Evolutionary conservation across 108 stramenopile genomes (phyloP), one percentile per base, ranked within the genome.

Genomic region (Pelagomonas calceolata): DNA sequence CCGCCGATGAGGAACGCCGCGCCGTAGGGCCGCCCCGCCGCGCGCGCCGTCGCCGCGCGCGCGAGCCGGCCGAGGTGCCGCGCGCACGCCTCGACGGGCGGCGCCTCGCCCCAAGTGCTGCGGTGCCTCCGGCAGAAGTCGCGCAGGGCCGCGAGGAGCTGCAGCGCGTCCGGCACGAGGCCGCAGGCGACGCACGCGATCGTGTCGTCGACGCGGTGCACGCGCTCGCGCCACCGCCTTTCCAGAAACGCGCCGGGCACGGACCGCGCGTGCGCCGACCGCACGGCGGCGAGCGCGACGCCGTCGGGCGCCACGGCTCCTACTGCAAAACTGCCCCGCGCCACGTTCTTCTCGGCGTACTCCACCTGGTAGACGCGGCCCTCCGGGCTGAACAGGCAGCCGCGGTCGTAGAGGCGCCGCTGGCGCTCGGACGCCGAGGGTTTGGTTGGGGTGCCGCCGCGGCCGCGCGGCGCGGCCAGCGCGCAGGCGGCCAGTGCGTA

Each of bases 381-480:
- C 63, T 86, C 85, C 12, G 86, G 86, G 26, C 81, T 82, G 65
- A 86, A 86, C 74, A 82, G 82, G 31, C 85, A 84, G 15, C 86
- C 86, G 21, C 86, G 82, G 71, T 86, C 86, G 65, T 86, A 86
- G 21, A 60, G 29, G 21, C 51, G 51, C 51, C 51, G 51, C 51
- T 16, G 26, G 21, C 51, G 51, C 51, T 17, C 51, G 51, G 44
- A n/a, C n/a, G n/a, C n/a, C n/a, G n/a, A n/a, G n/a, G n/a, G n/a
- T n/a, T n/a, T n/a, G n/a, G n/a, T n/a, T n/a, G n/a, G n/a, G n/a
- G n/a, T n/a, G n/a, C n/a, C n/a, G n/a, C n/a, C n/a, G n/a, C n/a
- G n/a, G n/a, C n/a, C n/a, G n/a, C n/a, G n/a, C n/a, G n/a, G n/a
- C n/a, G n/a, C n/a, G n/a, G n/a, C n/a, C n/a, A n/a, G n/a, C n/a